phyloP scores from a whole-genome alignment of 139 green algal species.

The Chlorella sorokiniana region DNA sequence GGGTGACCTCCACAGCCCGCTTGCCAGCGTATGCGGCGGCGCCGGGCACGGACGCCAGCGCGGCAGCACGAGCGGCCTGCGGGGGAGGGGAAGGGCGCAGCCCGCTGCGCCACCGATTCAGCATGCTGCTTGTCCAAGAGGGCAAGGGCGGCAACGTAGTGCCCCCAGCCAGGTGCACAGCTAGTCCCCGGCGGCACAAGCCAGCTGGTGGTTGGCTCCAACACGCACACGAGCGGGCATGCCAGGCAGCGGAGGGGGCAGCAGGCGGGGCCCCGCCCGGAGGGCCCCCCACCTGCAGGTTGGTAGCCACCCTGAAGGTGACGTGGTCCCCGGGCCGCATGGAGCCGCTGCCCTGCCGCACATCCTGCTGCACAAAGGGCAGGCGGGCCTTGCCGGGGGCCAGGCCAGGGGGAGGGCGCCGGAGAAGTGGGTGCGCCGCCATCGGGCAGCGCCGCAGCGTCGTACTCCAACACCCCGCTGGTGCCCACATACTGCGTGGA shows the following conservation, averaged over 20 bases:
- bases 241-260: no score
- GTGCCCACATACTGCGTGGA: slow-evolving; percentile 18
- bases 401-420: slow-evolving; percentile 7
- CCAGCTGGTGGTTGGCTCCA: no score
- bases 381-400: neutral
- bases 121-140: no score
- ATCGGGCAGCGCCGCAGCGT: no score
- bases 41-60: slow-evolving; percentile 13
- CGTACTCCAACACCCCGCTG: slow-evolving; percentile 50
- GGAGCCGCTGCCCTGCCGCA: slow-evolving; percentile 6
- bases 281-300: slow-evolving; percentile 30
- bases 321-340: slow-evolving; percentile 45
- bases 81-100: neutral
- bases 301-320: slow-evolving; percentile 46
- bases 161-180: neutral
- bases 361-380: slow-evolving; percentile 18
- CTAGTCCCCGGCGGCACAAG: no score
- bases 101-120: neutral
- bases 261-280: no score
- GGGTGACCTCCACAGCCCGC: slow-evolving; percentile 46
- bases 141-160: no score
- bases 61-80: slow-evolving; percentile 37
- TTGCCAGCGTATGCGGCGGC: slow-evolving; percentile 29
- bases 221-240: no score
- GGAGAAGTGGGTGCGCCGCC: slow-evolving; percentile 1